Evolutionary conservation across 164 flowering plant species (phyloP).

Genomic region (Santalum album): DNA sequence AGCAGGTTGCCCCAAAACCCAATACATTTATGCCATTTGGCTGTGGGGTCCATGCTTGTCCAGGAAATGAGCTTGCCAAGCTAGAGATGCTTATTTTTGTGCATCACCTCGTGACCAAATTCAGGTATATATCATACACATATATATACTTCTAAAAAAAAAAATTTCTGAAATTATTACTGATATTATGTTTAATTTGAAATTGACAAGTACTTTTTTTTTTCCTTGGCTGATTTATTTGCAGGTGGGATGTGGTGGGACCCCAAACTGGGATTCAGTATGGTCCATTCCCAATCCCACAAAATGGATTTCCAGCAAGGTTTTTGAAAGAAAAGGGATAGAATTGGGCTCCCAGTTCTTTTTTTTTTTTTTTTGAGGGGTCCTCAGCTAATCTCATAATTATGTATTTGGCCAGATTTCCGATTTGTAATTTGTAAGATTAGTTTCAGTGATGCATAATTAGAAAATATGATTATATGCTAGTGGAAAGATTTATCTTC

Average conservation of each 20-base stretch:
- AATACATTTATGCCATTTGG: constrained; percentile 59
- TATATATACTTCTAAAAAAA: too few species aligned
- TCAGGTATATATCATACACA: constrained; percentile 22
- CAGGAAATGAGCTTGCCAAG: constrained; percentile 58
- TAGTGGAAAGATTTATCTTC: too few species aligned
- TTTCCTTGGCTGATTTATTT: background rate
- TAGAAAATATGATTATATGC: too few species aligned
- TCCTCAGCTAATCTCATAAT: too few species aligned
- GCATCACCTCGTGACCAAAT: constrained; percentile 41
- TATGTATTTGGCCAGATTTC: too few species aligned
- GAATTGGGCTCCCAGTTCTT: too few species aligned
- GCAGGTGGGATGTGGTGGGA: constrained; percentile 51
- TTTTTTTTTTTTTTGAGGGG: too few species aligned
- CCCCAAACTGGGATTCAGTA: constrained; percentile 30
- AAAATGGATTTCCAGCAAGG: constrained; percentile 17
- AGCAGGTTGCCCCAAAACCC: constrained; percentile 42
- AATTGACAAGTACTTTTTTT: too few species aligned
- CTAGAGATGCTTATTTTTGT: constrained; percentile 41
- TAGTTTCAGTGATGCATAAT: too few species aligned
- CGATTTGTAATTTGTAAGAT: too few species aligned
- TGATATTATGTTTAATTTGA: too few species aligned
- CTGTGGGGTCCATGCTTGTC: constrained; percentile 43
- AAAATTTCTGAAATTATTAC: too few species aligned
- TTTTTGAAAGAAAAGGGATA: constrained; percentile 15
- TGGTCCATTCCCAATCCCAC: constrained; percentile 34